Conservation (phyloP, 768 basidiomycete species). For the Mycena filopes region DNA sequence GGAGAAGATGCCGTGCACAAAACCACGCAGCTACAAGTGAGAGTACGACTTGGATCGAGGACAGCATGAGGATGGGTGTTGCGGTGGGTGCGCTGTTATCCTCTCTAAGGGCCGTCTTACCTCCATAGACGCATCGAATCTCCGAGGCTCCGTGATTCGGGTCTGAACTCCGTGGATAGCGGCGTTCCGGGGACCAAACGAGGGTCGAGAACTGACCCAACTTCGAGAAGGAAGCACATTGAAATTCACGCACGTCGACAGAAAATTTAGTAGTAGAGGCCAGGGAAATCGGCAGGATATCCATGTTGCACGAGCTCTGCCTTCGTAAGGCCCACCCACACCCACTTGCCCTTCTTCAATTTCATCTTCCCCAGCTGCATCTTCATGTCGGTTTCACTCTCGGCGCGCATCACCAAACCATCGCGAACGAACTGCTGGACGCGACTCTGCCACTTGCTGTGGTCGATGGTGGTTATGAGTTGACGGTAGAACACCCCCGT, state of each 20-base stretch:
- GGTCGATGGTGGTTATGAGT: neutral
- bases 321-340: conserved; percentile 22
- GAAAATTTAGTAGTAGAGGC: conserved; percentile 10
- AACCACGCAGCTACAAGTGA: neutral
- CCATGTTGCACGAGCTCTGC: conserved; percentile 8
- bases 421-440: conserved; percentile 22
- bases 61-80: too few species aligned
- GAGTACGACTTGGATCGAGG: too few species aligned
- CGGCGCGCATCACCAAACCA: conserved; percentile 23
- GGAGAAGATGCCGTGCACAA: neutral
- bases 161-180: too few species aligned
- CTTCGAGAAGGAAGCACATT: too few species aligned
- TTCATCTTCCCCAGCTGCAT: conserved; percentile 23
- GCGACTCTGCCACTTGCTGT: conserved; percentile 20
- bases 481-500: neutral
- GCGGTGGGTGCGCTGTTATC: too few species aligned
- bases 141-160: too few species aligned
- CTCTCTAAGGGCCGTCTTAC: too few species aligned
- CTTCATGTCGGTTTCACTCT: neutral
- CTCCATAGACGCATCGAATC: too few species aligned
- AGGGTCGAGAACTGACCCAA: too few species aligned
- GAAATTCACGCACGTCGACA: neutral
- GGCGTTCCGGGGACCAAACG: too few species aligned
- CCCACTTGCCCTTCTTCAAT: conserved; percentile 29
- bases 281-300: conserved; percentile 18